phyloP scores from a whole-genome alignment of 1,139 yeast genomes.

The Saccharomycopsis hybrid region DNA sequence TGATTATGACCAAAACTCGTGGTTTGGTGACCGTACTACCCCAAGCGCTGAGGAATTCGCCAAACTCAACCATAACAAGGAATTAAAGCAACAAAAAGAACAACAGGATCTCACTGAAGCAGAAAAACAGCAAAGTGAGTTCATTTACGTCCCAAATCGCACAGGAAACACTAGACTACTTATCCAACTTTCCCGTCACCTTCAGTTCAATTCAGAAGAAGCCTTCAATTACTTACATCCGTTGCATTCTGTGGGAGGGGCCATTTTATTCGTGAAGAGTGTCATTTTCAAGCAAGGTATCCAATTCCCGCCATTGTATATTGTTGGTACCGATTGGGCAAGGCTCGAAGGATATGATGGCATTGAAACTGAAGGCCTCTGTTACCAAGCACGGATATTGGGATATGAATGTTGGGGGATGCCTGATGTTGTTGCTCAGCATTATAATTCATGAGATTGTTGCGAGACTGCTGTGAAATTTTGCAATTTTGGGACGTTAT shows the following conservation, averaged over 20 bases:
- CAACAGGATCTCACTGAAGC: background rate
- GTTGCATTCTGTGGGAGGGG: slow-evolving; percentile 47
- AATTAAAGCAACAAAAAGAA: background rate
- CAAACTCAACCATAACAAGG: slow-evolving; percentile 27
- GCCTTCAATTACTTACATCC: slow-evolving; percentile 16
- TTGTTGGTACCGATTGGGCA: slow-evolving; percentile 36
- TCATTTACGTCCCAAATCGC: slow-evolving; percentile 11
- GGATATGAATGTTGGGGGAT: slow-evolving; percentile 38
- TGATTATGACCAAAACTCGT: slow-evolving; percentile 27
- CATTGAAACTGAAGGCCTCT: slow-evolving; percentile 46
- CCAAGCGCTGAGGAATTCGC: slow-evolving; percentile 45
- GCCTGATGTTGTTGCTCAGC: slow-evolving; percentile 25
- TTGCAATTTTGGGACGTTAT: no score
- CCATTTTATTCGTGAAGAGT: slow-evolving; percentile 39
- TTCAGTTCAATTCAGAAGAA: slow-evolving; percentile 10
- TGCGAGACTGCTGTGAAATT: no score
- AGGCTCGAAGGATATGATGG: slow-evolving; percentile 43
- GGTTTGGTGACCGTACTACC: slow-evolving; percentile 32
- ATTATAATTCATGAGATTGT: slow-evolving; percentile 20
- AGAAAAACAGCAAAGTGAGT: slow-evolving; percentile 3
- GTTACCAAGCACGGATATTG: slow-evolving; percentile 38
- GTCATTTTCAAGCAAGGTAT: slow-evolving; percentile 40
- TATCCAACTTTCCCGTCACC: background rate
- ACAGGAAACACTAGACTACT: slow-evolving; percentile 6
- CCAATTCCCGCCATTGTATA: slow-evolving; percentile 38